Evolutionary conservation across 129 eudicot species (phyloP), one percentile per base, ranked within the genome.

Genomic region (Ambrosia trifida): DNA sequence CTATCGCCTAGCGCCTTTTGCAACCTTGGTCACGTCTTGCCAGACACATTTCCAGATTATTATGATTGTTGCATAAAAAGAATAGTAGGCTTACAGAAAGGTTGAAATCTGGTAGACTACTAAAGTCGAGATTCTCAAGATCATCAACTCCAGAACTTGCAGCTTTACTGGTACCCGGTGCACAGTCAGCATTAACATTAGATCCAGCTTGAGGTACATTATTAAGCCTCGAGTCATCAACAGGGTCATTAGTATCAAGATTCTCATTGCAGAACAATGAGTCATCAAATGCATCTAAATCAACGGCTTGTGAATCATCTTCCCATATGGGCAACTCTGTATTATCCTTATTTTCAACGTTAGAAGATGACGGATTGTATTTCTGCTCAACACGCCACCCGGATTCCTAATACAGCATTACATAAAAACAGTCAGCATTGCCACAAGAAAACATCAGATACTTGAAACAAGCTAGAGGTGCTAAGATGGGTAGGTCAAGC

Each of bases 71-170:
- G 19, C 50, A 62, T 63, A 61, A 17, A 73, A 72, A 73, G 46
- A 19, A 36, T 62, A 35, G 30, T 38, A 19, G 69, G 77, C 89
- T 84, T 86, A 89, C 96, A 33, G 81, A 32, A 46, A 88, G 90
- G 32, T 72, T 69, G 36, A 83, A 82, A 81, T 89, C 95, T 9
- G 96, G 92, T 52, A 91, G 96, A 35, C 86, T 85, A 51, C 81
- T 96, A 13, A 93, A 70, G 18, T 82, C 91, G 47, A 93, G 45
- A 80, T 87, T 74, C 64, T 87, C 95, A 47, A 94, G 90, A 30
- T 85, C 90, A 36, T 75, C 68, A n/a, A 89, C 60, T 43, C 81
- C 85, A 62, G 64, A 72, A 64, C 66, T 45, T 66, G 52, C 78
- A 71, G 46, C 78, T 10, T 31, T 71, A 36, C 33, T 66, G 18